Base-by-base conservation (phyloP, 768 basidiomycete genomes). In the Lactifluus echinatus region DNA sequence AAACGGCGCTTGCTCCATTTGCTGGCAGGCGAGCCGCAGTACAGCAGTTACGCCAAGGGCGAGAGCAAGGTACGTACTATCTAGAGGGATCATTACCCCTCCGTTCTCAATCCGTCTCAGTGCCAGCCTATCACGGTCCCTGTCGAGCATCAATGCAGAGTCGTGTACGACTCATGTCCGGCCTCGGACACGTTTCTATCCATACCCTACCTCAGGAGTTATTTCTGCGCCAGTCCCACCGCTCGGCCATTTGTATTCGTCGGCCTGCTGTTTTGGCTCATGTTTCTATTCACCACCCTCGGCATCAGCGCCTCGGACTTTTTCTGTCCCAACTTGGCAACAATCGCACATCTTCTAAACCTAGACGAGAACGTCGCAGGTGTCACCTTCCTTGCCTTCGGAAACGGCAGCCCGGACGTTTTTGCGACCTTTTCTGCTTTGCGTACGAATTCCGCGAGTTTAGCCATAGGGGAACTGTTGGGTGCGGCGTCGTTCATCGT, bases 401-500 rank as follows among this genome's bases (percentile, higher is more conserved):
- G 95, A 39, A 98, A 98, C 67, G 95, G 94, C 29, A 93, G 91
- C 66, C 95, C 95, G 0, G 95, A 97, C 69, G 80, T 98, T 4
- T 98, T 97, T 70, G 87, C 92, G 6, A 99, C 96, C 0, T 96
- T 95, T 69, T 89, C 92, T 2, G 90, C 95, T 19, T 87, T 99
- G 82, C 83, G 83, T 29, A 77, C 84, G 21, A 74, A 85, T 64
- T 90, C 93, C 3, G 93, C 93, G 8, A 82, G 88, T 55, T 72
- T 99, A 53, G 96, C 96, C 1, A 83, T 99, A 52, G 96, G 96
- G 21, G 96, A 99, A 68, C 78, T 99, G 7, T 75, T 99, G 12
- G 96, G 96, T 6, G 95, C 95, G 2, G 94, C 95, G 0, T 80
- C 90, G 2, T 99, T 99, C 74, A 94, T 99, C 70, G 85, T 91